Conservation (phyloP, 2,329 filamentous ascomycete species). For the Hypoxylon sp. region DNA sequence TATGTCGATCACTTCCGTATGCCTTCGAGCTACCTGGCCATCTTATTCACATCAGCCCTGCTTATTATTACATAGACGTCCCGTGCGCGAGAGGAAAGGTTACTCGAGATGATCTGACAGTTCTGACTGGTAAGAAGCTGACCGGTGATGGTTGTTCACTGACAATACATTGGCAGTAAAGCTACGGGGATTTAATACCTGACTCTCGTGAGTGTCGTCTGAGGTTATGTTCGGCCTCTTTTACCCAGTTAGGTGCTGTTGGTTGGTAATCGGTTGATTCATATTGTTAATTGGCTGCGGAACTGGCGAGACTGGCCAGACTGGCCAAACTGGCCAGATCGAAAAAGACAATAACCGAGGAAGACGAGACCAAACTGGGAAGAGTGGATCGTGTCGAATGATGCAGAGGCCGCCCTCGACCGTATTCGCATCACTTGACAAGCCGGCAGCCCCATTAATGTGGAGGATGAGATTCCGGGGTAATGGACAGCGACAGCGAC, state of each 20-base stretch:
- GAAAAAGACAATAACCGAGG: slow-evolving; percentile 16
- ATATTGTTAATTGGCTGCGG: too few species aligned
- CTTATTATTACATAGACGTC: slow-evolving; percentile 9
- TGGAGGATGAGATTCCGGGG: slow-evolving; percentile 29
- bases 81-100: not conserved
- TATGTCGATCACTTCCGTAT: too few species aligned
- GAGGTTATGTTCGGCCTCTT: slow-evolving; percentile 15
- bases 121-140: slow-evolving; percentile 6
- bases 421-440: slow-evolving; percentile 25
- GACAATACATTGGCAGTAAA: slow-evolving; percentile 1
- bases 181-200: not conserved
- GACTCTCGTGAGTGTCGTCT: too few species aligned
- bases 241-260: slow-evolving; percentile 7
- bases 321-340: too few species aligned
- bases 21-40: slow-evolving; percentile 2
- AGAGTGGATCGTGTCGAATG: slow-evolving; percentile 13
- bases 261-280: not conserved
- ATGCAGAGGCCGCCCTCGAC: too few species aligned
- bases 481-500: slow-evolving; percentile 22
- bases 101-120: slow-evolving; percentile 21
- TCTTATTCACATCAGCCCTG: not conserved
- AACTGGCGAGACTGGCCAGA: too few species aligned
- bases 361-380: slow-evolving; percentile 6
- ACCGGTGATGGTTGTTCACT: not conserved
- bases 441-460: slow-evolving; percentile 17